Evolutionary conservation across 192 early-diverging fungal species (phyloP).

Genomic region (Backusella luteola): DNA sequence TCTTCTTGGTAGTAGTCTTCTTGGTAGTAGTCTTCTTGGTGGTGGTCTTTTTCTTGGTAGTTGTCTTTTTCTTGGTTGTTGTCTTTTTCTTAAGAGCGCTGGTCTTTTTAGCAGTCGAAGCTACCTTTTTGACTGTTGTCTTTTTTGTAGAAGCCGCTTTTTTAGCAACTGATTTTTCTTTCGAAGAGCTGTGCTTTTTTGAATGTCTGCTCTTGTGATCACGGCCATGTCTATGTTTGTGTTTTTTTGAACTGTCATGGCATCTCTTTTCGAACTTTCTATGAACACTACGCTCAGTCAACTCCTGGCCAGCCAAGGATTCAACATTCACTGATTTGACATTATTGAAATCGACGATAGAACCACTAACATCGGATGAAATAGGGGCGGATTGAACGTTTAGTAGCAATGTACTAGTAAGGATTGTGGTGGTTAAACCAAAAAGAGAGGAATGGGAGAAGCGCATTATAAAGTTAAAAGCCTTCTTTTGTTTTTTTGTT

Average conservation of each 20-base stretch:
- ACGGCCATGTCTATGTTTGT: background rate
- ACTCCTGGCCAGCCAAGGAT: conserved; percentile 10
- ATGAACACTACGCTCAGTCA: conserved; percentile 2
- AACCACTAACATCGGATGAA: background rate
- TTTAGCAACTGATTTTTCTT: background rate
- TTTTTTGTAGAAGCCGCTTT: background rate
- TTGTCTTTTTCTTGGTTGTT: conserved; percentile 2
- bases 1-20: conserved; percentile 2
- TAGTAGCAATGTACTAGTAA: background rate
- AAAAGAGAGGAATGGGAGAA: conserved; percentile 17
- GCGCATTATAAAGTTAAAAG: background rate
- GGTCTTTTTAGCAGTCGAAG: background rate
- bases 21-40: background rate
- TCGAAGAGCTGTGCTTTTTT: background rate
- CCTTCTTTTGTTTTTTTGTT: background rate
- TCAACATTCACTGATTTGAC: background rate
- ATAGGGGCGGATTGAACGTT: background rate
- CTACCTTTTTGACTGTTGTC: background rate
- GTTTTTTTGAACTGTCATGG: background rate
- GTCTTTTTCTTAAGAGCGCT: background rate
- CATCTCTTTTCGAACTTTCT: conserved; percentile 4
- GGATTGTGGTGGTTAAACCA: background rate
- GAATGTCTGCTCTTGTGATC: background rate
- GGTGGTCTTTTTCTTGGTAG: background rate
- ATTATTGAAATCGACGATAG: background rate